Conservation (phyloP, 148 eudicot genomes). For the Silene conica region DNA sequence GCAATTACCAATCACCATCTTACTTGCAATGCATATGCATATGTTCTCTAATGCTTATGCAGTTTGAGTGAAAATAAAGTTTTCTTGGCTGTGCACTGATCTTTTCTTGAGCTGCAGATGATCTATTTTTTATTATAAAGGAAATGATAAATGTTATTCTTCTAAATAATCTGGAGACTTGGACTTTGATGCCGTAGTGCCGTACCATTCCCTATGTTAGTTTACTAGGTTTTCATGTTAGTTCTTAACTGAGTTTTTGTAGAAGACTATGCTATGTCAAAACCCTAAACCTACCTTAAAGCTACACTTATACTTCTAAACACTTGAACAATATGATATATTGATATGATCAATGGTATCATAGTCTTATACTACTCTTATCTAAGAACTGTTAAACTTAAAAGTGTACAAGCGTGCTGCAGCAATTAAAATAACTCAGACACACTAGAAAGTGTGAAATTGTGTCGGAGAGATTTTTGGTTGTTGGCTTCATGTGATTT, state of each 20-base stretch:
- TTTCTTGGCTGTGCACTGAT: background rate
- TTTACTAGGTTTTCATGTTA: background rate
- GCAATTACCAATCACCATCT: background rate
- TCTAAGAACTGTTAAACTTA: background rate
- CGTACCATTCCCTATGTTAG: background rate
- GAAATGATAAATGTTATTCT: background rate
- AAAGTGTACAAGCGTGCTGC: background rate
- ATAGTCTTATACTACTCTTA: background rate
- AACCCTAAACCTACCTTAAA: background rate
- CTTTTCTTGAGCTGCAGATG: background rate
- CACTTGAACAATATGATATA: background rate
- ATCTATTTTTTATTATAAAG: background rate
- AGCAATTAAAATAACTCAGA: background rate
- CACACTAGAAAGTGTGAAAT: background rate
- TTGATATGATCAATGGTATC: background rate
- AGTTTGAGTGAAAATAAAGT: background rate
- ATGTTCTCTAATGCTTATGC: background rate
- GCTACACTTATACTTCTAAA: background rate
- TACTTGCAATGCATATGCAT: conserved; percentile 4
- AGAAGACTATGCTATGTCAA: background rate
- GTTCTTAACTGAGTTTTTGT: background rate
- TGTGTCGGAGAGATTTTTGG: background rate
- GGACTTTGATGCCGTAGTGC: background rate
- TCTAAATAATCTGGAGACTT: background rate
- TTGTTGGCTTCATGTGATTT: background rate